Percentiles rank a stretch among this genome's conserved stretches.
Evolutionary conservation across 106 monocot genomes (phyloP).

Genomic region (Amphibolis antarctica): DNA sequence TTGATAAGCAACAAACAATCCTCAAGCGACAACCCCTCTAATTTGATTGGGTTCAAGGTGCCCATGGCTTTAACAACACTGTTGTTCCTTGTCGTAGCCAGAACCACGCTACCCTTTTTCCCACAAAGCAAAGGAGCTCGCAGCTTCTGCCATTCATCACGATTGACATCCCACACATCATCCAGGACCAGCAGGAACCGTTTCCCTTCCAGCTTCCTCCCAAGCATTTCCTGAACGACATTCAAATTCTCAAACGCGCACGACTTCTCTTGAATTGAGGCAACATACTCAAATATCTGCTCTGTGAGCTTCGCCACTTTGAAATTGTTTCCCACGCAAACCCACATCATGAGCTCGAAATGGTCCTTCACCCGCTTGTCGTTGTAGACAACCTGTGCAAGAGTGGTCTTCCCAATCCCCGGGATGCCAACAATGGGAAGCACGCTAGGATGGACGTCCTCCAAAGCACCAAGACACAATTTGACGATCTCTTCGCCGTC

Average conservation of each 20-base stretch:
- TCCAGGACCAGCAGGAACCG: slow-evolving; percentile 2
- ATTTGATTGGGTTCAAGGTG: neutral
- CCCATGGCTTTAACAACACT: neutral
- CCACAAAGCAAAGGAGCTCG: neutral
- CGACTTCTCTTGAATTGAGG: neutral
- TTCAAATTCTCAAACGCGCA: neutral
- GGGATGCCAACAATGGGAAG: neutral
- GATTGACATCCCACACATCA: neutral
- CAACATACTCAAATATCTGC: slow-evolving; percentile 6
- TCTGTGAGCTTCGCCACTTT: slow-evolving; percentile 8
- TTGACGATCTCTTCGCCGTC: neutral
- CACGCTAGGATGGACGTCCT: neutral
- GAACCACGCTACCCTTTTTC: neutral
- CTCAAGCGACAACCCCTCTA: neutral
- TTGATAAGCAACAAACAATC: neutral
- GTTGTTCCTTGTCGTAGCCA: neutral
- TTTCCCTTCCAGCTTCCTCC: neutral
- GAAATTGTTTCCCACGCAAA: slow-evolving; percentile 16
- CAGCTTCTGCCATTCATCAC: neutral
- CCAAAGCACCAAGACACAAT: neutral
- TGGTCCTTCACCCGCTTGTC: slow-evolving; percentile 11
- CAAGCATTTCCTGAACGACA: neutral
- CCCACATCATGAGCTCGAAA: slow-evolving; percentile 30
- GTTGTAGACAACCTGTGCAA: slow-evolving; percentile 19
- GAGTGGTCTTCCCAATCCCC: slow-evolving; percentile 5